Base-by-base conservation (phyloP, 2,329 filamentous ascomycete genomes). In the Madurella fahalii region DNA sequence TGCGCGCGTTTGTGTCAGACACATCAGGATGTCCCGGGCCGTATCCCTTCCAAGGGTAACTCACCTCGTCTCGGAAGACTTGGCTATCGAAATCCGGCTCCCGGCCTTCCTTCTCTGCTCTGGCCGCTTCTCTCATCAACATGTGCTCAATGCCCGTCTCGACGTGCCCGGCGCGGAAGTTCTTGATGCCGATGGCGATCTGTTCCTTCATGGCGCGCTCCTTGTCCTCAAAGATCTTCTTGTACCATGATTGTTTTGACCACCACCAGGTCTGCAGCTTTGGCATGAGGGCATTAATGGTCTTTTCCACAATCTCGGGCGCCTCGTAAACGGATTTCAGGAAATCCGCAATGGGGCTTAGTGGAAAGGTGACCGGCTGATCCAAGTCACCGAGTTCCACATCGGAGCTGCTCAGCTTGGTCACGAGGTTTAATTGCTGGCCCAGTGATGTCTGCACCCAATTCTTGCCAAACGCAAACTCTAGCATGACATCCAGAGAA, bases 231-330 rank as follows among this genome's bases (percentile, higher is more conserved):
- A 47, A 47, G 8, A 47, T 47, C 44, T 47, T 47, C 31, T 47
- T 47, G 17, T 47, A 47, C 44, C 44, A 47, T 9, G n/a, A 31
- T n/a, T 47, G 44, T 30, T 47, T 37, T 17, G 44, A 47, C 44
- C 44, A 47, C 44, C 44, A 47, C 44, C 44, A 47, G 7, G 31
- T 47, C 31, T 47, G 44, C n/a, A 47, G 9, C 31, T 47, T 47
- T 2, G 44, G 44, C 44, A 47, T 47, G 31, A 47, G 30, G n/a
- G 44, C 44, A 18, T 47, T 47, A 30, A 47, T 47, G 9, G 44
- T 47, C 44, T 47, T 47, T 13, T 47, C 44, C 30, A 47, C 44
- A 37, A 47, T 47, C 31, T 47, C 44, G 0, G 44, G 44, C 9
- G 31, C 44, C 15, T 47, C 44, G 37, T 47, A 47, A 8, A 47